A percentile compares a stretch with the other conserved stretches of the same genome.
Evolutionary conservation across 2,329 filamentous ascomycete genomes (phyloP).

Genomic region (Fusarium sublunatum): DNA sequence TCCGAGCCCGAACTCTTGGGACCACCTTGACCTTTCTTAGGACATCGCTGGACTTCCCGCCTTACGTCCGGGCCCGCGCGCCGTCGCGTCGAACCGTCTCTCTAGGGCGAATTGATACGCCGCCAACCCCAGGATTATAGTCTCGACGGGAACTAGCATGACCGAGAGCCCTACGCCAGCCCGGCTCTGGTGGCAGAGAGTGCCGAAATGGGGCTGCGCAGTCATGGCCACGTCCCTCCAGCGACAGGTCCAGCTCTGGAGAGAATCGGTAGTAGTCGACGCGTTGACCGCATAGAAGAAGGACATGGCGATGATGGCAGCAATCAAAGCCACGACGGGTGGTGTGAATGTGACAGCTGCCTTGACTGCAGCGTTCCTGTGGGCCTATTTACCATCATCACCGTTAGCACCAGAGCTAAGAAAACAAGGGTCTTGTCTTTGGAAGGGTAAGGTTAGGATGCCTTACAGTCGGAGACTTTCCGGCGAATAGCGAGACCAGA

Average conservation of each 20-base stretch:
- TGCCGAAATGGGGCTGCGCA: conserved; percentile 64
- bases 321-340: conserved; percentile 49
- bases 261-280: conserved; percentile 63
- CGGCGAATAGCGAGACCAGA: conserved; percentile 59
- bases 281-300: conserved; percentile 69
- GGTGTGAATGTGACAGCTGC: conserved; percentile 41
- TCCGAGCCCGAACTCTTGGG: conserved; percentile 24
- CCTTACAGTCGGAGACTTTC: conserved; percentile 64
- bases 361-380: conserved; percentile 34
- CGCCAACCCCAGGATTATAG: conserved; percentile 59
- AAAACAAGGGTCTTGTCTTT: neutral
- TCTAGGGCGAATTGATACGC: conserved; percentile 59
- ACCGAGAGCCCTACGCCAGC: conserved; percentile 65
- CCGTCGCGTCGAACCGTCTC: conserved; percentile 51
- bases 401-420: conserved; percentile 29
- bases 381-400: conserved; percentile 33
- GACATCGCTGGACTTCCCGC: conserved; percentile 47
- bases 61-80: conserved; percentile 49
- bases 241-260: conserved; percentile 72
- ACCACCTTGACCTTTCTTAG: conserved; percentile 18
- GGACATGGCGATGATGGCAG: conserved; percentile 63
- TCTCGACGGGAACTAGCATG: conserved; percentile 67
- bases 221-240: conserved; percentile 67
- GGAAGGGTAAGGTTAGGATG: neutral
- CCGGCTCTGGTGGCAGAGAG: conserved; percentile 67